A percentile compares a stretch with the other conserved stretches of the same genome.
phyloP scores from a whole-genome alignment of 2,329 filamentous ascomycete genomes.

The Beauveria sp. region DNA sequence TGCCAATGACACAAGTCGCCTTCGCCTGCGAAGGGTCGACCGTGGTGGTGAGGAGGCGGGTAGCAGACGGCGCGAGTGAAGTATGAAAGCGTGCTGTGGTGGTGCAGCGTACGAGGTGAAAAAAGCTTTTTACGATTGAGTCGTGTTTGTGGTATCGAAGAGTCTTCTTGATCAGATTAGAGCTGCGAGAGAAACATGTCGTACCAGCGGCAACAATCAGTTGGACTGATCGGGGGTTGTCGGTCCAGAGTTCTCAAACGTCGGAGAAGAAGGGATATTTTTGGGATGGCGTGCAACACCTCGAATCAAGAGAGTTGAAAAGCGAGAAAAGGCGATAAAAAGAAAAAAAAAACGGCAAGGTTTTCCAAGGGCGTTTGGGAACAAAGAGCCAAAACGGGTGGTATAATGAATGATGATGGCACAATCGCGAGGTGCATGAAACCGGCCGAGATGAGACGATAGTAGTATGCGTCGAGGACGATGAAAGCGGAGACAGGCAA shows the following conservation, averaged over 20 bases:
- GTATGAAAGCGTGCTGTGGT: neutral
- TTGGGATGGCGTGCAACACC: neutral
- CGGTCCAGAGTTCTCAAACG: neutral
- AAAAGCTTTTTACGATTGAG: slow-evolving; percentile 14
- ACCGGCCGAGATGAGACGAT: neutral
- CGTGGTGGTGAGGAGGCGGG: neutral
- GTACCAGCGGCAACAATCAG: neutral
- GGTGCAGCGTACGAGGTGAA: neutral
- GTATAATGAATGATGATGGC: neutral
- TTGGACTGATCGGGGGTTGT: neutral
- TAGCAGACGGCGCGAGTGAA: neutral
- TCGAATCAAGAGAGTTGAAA: neutral
- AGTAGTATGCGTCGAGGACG: neutral
- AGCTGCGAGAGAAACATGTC: neutral
- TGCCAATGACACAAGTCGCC: slow-evolving; percentile 34
- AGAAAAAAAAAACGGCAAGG: neutral
- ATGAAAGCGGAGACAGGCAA: neutral
- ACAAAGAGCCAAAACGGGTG: neutral
- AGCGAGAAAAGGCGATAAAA: neutral
- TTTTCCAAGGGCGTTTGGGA: neutral
- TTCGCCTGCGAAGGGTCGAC: slow-evolving; percentile 11
- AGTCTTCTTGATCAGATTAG: neutral
- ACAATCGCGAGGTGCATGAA: neutral
- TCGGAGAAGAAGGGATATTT: neutral
- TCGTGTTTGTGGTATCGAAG: neutral